Base-by-base conservation (phyloP, 23 red algal genomes). In the Gracilariopsis chorda region DNA sequence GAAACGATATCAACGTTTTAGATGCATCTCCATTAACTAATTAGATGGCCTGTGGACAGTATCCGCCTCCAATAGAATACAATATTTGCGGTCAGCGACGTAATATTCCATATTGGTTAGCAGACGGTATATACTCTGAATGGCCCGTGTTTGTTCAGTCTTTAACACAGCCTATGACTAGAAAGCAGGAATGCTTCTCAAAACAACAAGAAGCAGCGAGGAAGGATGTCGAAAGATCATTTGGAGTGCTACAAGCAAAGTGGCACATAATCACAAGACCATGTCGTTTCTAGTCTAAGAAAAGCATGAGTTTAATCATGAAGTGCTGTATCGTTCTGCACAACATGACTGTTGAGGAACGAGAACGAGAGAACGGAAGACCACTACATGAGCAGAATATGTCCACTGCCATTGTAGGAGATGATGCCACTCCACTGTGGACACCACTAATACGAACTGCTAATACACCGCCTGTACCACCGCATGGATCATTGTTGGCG, bases 1-100 rank as follows among this genome's bases (percentile, higher is more conserved):
- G 32, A 45, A 57, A 82, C 52, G 45, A 82, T 40, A 59, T 59
- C 23, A 82, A 58, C 47, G 77, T 82, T 17, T 39, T 82, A 35
- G 77, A 42, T 36, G 16, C 4, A 28, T 82, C 77, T 57, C 10
- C 77, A 0, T 0, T 42, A n/a, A 17, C 59, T 19, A 11, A 41
- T 24, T 28, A 58, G 74, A 82, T 82, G n/a, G 51, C 25, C 23
- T 19, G 30, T 4, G 77, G 77, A 27, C 14, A 13, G 16, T 82
- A 60, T 82, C 47, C 77, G 16, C 12, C 77, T 39, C 10, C 27
- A 17, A 55, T 82, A 25, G 55, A 62, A 17, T 82, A 57, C 77
- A 9, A 0, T 29, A 11, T 82, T 32, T 16, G 24, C 30, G 48
- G 21, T 12, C 4, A 59, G 20, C 35, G 21, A 32, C 47, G 77